These are phyloP conservation scores for Vanrija sp. DNA, from an alignment of 1,284 basidiomycete species.

Conservation along the genomic window DNA sequence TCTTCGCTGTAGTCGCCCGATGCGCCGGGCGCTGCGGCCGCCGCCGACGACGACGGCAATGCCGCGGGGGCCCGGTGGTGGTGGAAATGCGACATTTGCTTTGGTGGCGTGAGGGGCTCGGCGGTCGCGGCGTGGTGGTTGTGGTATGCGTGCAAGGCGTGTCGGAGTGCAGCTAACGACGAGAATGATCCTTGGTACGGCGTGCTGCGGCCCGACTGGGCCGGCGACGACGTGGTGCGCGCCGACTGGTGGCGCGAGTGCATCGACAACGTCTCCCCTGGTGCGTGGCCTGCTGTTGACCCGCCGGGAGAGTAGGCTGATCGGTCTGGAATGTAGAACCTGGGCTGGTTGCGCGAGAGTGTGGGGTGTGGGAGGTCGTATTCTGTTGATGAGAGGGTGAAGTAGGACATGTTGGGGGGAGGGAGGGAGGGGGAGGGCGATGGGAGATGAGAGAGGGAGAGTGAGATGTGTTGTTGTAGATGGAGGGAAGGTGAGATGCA, in stretches of 20 bases:
- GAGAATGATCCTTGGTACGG: slow-evolving; percentile 11
- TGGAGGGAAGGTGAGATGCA: too few species aligned
- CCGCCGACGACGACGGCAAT: background rate
- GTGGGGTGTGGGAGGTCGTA: slow-evolving; percentile 20
- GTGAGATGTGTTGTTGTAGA: too few species aligned
- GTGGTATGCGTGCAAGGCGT: slow-evolving; percentile 20
- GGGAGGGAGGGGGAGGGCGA: background rate
- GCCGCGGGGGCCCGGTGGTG: background rate
- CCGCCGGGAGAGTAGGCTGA: slow-evolving; percentile 10
- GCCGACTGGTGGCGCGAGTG: slow-evolving; percentile 16
- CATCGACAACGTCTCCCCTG: slow-evolving; percentile 8
- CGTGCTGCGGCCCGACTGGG: slow-evolving; percentile 11
- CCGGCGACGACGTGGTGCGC: background rate
- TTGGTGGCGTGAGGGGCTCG: background rate
- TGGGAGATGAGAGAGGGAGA: too few species aligned
- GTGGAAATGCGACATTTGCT: background rate
- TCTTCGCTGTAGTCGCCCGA: background rate
- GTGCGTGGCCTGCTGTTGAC: slow-evolving; percentile 1
- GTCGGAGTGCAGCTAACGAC: slow-evolving; percentile 17
- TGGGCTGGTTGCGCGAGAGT: slow-evolving; percentile 18
- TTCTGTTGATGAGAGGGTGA: slow-evolving; percentile 13
- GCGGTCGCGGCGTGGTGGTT: background rate
- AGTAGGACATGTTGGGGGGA: slow-evolving; percentile 15
- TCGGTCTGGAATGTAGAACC: slow-evolving; percentile 24
- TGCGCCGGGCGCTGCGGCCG: background rate